Evolutionary conservation across 305 asterid species (phyloP).

Genomic region (Fraxinus albicans): DNA sequence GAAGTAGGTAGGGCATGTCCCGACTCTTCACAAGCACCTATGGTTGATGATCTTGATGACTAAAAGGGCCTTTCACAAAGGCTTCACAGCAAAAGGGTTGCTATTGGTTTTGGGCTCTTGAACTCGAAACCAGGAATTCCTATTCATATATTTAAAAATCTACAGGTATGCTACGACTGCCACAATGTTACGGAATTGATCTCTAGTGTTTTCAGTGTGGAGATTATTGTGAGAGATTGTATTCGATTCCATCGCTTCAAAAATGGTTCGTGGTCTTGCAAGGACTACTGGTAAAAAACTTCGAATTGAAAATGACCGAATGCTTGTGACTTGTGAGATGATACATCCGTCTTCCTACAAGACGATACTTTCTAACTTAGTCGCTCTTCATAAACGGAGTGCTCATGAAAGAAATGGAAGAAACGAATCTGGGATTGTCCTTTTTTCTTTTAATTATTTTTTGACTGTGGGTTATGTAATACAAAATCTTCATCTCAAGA

Average conservation of each 20-base stretch:
- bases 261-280: constrained; percentile 68
- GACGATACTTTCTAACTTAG: not conserved
- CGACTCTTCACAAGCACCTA: constrained; percentile 48
- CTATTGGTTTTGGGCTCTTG: constrained; percentile 63
- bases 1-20: constrained; percentile 46
- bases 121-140: constrained; percentile 48
- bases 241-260: constrained; percentile 66
- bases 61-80: constrained; percentile 47
- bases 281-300: constrained; percentile 50
- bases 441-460: too few relatives aligned
- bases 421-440: too few relatives aligned
- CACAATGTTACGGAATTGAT: constrained; percentile 52
- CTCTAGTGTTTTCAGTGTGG: constrained; percentile 45
- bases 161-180: constrained; percentile 67
- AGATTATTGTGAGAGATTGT: constrained; percentile 78
- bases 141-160: constrained; percentile 63
- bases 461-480: not conserved
- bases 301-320: not conserved
- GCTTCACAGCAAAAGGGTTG: constrained; percentile 76
- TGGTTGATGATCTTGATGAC: constrained; percentile 45
- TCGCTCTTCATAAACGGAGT: not conserved
- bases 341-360: too few relatives aligned
- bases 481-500: not conserved
- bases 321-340: not conserved
- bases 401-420: not conserved